Evolutionary conservation across 2,329 filamentous ascomycete species (phyloP).

Genomic region (Plectosphaerella plurivora): DNA sequence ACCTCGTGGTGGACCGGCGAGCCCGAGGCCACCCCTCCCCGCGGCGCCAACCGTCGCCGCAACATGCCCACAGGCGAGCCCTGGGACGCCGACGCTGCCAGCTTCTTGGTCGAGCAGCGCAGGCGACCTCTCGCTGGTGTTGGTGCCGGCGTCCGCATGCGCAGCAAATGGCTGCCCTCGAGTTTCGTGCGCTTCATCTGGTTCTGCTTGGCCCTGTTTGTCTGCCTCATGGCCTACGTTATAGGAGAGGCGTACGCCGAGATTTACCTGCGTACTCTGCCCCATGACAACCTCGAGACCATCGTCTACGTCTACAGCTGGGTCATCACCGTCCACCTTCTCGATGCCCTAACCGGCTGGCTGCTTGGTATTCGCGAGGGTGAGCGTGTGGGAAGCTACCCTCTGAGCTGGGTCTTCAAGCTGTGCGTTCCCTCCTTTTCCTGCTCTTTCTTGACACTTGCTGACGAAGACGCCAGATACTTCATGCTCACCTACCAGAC

Average conservation of each 20-base stretch:
- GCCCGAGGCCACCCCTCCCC: constrained; percentile 38
- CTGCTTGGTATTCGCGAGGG: constrained; percentile 62
- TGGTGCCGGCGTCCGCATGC: constrained; percentile 30
- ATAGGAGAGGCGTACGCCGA: constrained; percentile 67
- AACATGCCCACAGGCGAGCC: constrained; percentile 25
- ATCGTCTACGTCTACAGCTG: constrained; percentile 68
- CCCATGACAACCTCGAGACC: constrained; percentile 62
- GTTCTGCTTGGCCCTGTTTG: constrained; percentile 61
- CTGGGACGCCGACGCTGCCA: constrained; percentile 30
- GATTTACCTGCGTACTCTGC: constrained; percentile 62
- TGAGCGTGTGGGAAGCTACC: constrained; percentile 64
- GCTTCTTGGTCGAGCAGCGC: constrained; percentile 12
- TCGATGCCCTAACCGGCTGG: constrained; percentile 63
- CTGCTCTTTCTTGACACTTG: neutral
- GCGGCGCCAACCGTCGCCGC: constrained; percentile 32
- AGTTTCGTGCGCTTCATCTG: constrained; percentile 66
- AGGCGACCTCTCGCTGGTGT: constrained; percentile 3
- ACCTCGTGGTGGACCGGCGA: constrained; percentile 63
- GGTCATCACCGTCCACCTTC: constrained; percentile 61
- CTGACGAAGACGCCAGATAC: constrained; percentile 36
- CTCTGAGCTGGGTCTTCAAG: constrained; percentile 68
- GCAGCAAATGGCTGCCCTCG: constrained; percentile 55
- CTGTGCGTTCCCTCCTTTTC: constrained; percentile 41
- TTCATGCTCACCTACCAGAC: constrained; percentile 69
- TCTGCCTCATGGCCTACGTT: constrained; percentile 62